These are phyloP conservation scores for Epithemia pelagica DNA, from an alignment of 108 stramenopile species.

Conservation along the genomic window DNA sequence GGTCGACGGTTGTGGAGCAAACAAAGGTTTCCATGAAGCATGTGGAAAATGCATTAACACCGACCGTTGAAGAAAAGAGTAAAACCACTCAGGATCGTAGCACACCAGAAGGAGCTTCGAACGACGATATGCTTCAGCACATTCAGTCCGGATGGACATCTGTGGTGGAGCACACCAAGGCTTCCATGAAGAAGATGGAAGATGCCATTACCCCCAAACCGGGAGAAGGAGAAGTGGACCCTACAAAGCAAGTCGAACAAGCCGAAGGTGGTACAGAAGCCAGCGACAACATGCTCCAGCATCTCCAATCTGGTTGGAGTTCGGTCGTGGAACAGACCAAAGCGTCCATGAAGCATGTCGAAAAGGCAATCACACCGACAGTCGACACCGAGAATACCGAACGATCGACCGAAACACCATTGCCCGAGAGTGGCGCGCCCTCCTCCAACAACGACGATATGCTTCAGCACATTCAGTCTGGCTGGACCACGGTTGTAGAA, in stretches of 20 bases:
- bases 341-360: neutral
- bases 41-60: neutral
- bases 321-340: neutral
- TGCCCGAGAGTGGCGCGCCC: too few relatives aligned
- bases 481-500: neutral
- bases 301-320: neutral
- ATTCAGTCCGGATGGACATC: neutral
- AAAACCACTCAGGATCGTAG: too few relatives aligned
- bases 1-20: neutral
- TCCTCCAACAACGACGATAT: neutral
- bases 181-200: neutral
- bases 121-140: neutral
- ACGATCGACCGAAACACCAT: too few relatives aligned
- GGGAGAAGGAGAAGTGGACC: too few relatives aligned
- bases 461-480: neutral
- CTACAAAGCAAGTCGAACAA: too few relatives aligned
- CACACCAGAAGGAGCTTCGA: too few relatives aligned
- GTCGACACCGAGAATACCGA: too few relatives aligned
- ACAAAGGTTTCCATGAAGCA: slow-evolving; percentile 3
- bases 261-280: slow-evolving; percentile 17
- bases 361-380: slow-evolving; percentile 11
- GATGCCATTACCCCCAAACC: neutral
- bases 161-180: neutral
- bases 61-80: too few relatives aligned
- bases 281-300: neutral